Conservation (phyloP, 495 filamentous ascomycete species). For the Hypoxylon trugodes region DNA sequence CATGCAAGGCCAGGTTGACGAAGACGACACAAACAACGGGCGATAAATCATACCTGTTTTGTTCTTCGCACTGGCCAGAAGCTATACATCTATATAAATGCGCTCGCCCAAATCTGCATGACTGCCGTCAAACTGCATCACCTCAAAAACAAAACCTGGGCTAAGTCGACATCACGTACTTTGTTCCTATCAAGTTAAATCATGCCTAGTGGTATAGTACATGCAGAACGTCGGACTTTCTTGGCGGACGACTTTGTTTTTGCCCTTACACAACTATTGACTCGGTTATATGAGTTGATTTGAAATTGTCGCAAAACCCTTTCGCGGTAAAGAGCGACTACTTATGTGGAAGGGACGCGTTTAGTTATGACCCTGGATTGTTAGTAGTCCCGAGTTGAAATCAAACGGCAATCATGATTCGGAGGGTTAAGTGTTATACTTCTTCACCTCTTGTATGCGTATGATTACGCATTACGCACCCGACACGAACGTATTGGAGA, state of each 20-base stretch:
- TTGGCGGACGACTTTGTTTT: background rate
- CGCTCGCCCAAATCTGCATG: background rate
- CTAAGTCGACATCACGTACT: background rate
- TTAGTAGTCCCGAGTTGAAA: background rate
- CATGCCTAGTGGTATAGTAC: background rate
- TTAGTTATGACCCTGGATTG: background rate
- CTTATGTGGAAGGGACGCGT: background rate
- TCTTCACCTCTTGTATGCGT: background rate
- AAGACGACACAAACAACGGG: conserved; percentile 17
- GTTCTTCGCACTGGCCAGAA: background rate
- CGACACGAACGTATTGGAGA: background rate
- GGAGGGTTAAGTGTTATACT: background rate
- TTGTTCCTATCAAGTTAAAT: background rate
- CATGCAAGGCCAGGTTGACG: conserved; percentile 32
- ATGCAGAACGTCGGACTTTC: background rate
- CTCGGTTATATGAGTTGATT: background rate
- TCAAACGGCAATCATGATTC: background rate
- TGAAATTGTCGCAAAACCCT: background rate
- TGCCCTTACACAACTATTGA: background rate
- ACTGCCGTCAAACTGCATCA: background rate
- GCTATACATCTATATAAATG: background rate
- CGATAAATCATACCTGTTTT: conserved; percentile 4
- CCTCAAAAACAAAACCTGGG: background rate
- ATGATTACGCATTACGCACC: background rate
- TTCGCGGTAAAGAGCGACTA: background rate